phyloP scores from a whole-genome alignment of 768 basidiomycete genomes.

The Rhodotorula toruloides region DNA sequence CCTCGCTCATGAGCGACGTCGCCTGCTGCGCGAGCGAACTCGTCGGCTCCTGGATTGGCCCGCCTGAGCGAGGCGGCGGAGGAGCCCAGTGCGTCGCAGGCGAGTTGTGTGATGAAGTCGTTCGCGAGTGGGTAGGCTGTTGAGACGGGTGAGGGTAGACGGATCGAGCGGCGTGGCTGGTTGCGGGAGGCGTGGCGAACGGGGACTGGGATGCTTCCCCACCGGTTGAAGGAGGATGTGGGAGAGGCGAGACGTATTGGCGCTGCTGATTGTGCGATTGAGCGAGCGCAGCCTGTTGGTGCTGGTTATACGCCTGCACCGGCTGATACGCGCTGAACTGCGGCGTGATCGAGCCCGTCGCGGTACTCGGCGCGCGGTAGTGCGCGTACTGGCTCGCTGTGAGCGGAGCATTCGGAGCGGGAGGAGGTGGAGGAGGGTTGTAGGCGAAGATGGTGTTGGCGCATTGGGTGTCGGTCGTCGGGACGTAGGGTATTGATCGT shows the following conservation, averaged over 20 bases:
- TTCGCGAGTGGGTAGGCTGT: background rate
- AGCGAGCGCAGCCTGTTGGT: background rate
- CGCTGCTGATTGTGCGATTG: background rate
- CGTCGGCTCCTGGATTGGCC: background rate
- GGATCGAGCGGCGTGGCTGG: background rate
- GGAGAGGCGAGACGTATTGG: background rate
- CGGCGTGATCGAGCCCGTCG: background rate
- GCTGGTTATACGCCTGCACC: background rate
- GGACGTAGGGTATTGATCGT: constrained; percentile 16
- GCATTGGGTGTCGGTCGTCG: background rate
- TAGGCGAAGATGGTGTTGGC: constrained; percentile 22
- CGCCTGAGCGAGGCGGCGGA: background rate
- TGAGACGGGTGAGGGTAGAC: background rate
- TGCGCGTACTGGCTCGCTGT: too few species aligned
- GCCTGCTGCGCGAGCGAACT: background rate
- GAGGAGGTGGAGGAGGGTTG: constrained; percentile 20
- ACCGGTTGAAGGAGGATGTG: background rate
- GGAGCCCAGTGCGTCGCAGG: too few species aligned
- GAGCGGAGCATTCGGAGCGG: too few species aligned
- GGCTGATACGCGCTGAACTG: background rate
- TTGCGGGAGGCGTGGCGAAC: constrained; percentile 10
- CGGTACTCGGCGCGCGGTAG: background rate
- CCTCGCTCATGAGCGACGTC: background rate
- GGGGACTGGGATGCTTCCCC: background rate
- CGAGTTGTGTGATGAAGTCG: background rate